Conservation (phyloP, 768 basidiomycete species). For the Strobilomyces dryophilus region DNA sequence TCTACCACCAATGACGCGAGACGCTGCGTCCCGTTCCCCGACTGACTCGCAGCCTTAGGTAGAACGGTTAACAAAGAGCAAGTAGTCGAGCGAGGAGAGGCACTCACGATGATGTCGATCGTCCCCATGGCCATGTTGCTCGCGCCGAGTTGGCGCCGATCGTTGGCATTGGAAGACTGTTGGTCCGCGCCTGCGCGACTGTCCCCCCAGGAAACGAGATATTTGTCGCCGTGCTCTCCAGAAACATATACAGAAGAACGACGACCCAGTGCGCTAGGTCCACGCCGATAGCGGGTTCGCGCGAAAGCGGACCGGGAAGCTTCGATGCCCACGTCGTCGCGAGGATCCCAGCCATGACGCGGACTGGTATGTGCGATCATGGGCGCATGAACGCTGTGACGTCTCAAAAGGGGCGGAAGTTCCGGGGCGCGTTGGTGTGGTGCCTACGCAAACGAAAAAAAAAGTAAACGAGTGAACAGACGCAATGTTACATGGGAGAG, state of each 20-base stretch:
- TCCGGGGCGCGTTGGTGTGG: not conserved
- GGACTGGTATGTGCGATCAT: not conserved
- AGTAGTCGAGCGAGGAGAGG: constrained; percentile 1
- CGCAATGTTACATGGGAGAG: not conserved
- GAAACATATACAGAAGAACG: constrained; percentile 23
- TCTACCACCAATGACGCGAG: constrained; percentile 23
- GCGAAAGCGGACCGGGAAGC: constrained; percentile 17
- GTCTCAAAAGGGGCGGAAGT: constrained; percentile 19
- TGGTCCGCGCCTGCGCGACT: not conserved
- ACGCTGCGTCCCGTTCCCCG: constrained; percentile 4
- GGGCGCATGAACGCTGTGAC: constrained; percentile 1
- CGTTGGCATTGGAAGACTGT: not conserved
- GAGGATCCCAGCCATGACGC: not conserved
- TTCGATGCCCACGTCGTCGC: constrained; percentile 3
- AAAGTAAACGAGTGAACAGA: not conserved
- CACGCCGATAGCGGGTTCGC: constrained; percentile 16
- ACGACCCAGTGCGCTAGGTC: constrained; percentile 4
- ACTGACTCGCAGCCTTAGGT: constrained; percentile 7
- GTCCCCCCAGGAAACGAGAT: constrained; percentile 16
- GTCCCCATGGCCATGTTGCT: constrained; percentile 35
- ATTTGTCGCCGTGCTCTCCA: constrained; percentile 25
- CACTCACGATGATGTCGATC: constrained; percentile 48
- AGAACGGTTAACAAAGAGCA: not conserved
- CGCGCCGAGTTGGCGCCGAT: constrained; percentile 12
- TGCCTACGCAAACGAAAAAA: not conserved